Base-by-base conservation (phyloP, 768 basidiomycete species). In the Pleurotus giganteus region DNA sequence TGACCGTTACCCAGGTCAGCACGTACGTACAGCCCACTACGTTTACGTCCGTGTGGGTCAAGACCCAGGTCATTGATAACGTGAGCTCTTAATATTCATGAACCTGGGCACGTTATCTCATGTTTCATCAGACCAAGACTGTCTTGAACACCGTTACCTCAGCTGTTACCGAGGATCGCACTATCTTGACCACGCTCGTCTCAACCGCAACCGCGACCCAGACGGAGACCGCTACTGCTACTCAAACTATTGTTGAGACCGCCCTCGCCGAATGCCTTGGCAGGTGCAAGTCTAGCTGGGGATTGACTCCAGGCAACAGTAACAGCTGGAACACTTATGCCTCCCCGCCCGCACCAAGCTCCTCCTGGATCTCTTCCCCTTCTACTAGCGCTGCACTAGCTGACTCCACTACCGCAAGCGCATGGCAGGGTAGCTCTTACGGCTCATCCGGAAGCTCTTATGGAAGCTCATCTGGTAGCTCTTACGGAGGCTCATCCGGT, bases 21-120 rank as follows among this genome's bases (percentile, higher is more conserved):
- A 84, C 83, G 28, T 60, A 74, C 39, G 69, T 81, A 21, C 61
- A 80, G 65, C 85, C 85, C 26, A 86, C 85, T 7, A 89, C 86
- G 9, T 70, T 76, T 65, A 69, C 75, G 47, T 78, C 76, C 47
- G 74, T 78, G 49, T 82, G 74, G 64, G 74, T 84, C 34, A 74
- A 78, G 63, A 87, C 85, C 6, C 57, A 76, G 64, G 75, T 82
- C 58, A 76, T 75, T 60, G 83, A 87, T 70, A 77, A 79, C 54
- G 82, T 83, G 57, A 31, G 37, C 60, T 37, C 58, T 32, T 34
- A 41, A 5, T 53, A 4, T 12, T 44, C 46, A 12, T 24, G 15
- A 23, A 29, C 50, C 12, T 12, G 39, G 1, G 28, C 21, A 15
- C 56, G 32, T 23, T 54, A 5, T 41, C 39, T 6, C 8, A 21